Evolutionary conservation across 805 yeast genomes (phyloP).

Genomic region (Wickerhamiella shivajii): DNA sequence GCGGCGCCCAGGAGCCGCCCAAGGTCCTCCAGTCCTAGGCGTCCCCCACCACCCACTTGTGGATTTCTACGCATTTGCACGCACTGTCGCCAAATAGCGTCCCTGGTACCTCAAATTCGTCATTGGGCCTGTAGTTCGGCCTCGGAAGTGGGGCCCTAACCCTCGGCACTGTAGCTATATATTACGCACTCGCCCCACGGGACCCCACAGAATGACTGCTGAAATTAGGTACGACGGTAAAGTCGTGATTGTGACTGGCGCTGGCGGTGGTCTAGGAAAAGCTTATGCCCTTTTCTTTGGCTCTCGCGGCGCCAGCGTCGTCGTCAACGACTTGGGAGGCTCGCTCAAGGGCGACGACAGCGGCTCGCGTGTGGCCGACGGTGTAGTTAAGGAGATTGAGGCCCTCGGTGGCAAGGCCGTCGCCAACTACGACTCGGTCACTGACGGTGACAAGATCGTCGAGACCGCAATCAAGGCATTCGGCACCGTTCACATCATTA

Average conservation of each 20-base stretch:
- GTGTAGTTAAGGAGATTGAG: slow-evolving; percentile 73
- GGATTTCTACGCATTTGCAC: too few relatives aligned
- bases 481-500: slow-evolving; percentile 76
- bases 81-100: too few relatives aligned
- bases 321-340: slow-evolving; percentile 89
- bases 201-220: too few relatives aligned
- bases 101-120: too few relatives aligned
- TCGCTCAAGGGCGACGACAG: slow-evolving; percentile 58
- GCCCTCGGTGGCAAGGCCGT: slow-evolving; percentile 72
- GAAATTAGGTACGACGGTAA: slow-evolving; percentile 50
- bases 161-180: too few relatives aligned
- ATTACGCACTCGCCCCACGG: too few relatives aligned
- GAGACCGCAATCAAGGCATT: slow-evolving; percentile 73
- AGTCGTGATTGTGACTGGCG: slow-evolving; percentile 90
- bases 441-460: slow-evolving; percentile 70
- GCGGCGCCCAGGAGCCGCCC: too few relatives aligned
- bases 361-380: slow-evolving; percentile 59
- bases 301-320: slow-evolving; percentile 83
- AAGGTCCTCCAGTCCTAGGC: too few relatives aligned
- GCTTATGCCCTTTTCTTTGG: slow-evolving; percentile 81
- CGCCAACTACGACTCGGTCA: slow-evolving; percentile 86
- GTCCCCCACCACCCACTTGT: too few relatives aligned
- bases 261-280: slow-evolving; percentile 94
- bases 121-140: too few relatives aligned
- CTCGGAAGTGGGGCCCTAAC: too few relatives aligned